Percentiles rank a stretch among this genome's conserved stretches.
Conservation (phyloP, 2,329 filamentous ascomycete genomes). For the Sphaerostilbella broomeana region DNA sequence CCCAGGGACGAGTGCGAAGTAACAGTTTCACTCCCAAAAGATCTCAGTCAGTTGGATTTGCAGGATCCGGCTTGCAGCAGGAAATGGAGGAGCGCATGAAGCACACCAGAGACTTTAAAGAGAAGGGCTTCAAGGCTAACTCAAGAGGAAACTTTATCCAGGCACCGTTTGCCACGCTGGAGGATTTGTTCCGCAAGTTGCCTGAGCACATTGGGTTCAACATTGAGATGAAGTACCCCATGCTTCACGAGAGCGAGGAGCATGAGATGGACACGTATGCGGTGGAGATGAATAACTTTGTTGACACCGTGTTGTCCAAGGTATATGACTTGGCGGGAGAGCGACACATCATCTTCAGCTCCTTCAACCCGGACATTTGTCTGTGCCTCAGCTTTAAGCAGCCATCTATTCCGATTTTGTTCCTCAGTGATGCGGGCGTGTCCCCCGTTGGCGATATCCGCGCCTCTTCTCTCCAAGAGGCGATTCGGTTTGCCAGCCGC, state of each 20-base stretch:
- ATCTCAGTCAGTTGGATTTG: constrained; percentile 50
- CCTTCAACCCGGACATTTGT: constrained; percentile 96
- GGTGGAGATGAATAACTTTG: constrained; percentile 92
- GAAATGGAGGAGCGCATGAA: constrained; percentile 80
- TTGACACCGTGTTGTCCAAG: constrained; percentile 83
- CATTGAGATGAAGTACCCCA: constrained; percentile 98
- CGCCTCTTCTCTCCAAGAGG: constrained; percentile 88
- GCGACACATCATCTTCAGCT: constrained; percentile 94
- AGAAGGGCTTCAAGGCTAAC: constrained; percentile 93
- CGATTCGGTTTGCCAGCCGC: constrained; percentile 84
- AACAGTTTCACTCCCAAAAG: constrained; percentile 39
- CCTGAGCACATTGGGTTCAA: constrained; percentile 87
- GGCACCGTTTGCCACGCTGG: constrained; percentile 87
- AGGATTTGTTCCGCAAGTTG: constrained; percentile 83
- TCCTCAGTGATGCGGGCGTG: constrained; percentile 86
- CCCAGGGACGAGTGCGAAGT: constrained; percentile 24
- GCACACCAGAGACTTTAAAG: constrained; percentile 91
- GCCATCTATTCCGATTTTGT: constrained; percentile 90
- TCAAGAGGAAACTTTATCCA: constrained; percentile 92
- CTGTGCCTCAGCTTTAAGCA: constrained; percentile 94
- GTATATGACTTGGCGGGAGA: constrained; percentile 79
- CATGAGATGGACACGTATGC: constrained; percentile 96
- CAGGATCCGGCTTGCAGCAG: constrained; percentile 29
- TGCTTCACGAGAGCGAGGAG: constrained; percentile 91
- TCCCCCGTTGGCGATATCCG: constrained; percentile 77